A percentile compares a stretch with the other conserved stretches of the same genome.
phyloP scores from a whole-genome alignment of 805 yeast genomes.

The Scheffersomyces ergatensis region DNA sequence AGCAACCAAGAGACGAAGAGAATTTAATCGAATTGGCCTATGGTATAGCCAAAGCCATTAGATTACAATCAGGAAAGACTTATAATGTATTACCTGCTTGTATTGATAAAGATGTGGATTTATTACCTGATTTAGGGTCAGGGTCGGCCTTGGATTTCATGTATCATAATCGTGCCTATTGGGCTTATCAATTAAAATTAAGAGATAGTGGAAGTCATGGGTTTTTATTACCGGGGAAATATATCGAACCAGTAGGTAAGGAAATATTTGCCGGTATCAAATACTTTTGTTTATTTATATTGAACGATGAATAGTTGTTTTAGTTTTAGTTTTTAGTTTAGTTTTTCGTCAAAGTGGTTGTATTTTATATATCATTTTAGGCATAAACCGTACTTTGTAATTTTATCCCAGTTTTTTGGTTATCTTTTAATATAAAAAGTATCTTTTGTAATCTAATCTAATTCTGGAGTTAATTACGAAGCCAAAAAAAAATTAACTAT shows the following conservation, averaged over 20 bases:
- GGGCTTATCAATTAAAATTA: slow-evolving; percentile 82
- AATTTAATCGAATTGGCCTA: slow-evolving; percentile 78
- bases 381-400: too few relatives aligned
- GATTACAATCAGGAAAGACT: slow-evolving; percentile 58
- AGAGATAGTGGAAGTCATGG: slow-evolving; percentile 85
- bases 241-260: slow-evolving; percentile 71
- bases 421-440: too few relatives aligned
- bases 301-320: slow-evolving; percentile 26
- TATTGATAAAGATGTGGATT: slow-evolving; percentile 70
- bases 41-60: slow-evolving; percentile 73
- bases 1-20: slow-evolving; percentile 74
- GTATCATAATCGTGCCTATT: slow-evolving; percentile 77
- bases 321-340: too few relatives aligned
- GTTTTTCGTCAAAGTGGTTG: background rate
- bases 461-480: too few relatives aligned
- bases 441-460: too few relatives aligned
- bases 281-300: slow-evolving; percentile 51
- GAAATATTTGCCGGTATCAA: slow-evolving; percentile 69
- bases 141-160: slow-evolving; percentile 81
- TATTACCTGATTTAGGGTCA: slow-evolving; percentile 71
- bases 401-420: too few relatives aligned
- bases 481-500: too few relatives aligned
- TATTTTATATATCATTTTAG: background rate
- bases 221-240: slow-evolving; percentile 68
- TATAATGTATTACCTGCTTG: slow-evolving; percentile 79